Conservation (phyloP, 495 filamentous ascomycete species). For the Glarea lozoyensis region DNA sequence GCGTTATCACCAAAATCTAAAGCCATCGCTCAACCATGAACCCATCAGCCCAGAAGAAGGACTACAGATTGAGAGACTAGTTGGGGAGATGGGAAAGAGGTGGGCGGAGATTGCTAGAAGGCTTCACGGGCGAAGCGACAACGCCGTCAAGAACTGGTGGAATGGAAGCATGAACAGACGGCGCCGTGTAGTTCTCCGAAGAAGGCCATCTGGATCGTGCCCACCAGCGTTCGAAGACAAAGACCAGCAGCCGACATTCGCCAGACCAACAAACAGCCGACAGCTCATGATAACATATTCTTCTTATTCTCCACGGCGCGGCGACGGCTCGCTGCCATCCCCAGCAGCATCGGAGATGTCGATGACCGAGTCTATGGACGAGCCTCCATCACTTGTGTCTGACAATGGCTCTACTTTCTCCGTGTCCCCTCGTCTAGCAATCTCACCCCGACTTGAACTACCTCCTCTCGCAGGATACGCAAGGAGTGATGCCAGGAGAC, state of each 20-base stretch:
- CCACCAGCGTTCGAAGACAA: constrained; percentile 14
- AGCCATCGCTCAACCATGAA: constrained; percentile 80
- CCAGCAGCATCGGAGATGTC: constrained; percentile 56
- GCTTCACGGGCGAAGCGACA: constrained; percentile 86
- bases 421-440: constrained; percentile 36
- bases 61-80: constrained; percentile 68
- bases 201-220: constrained; percentile 24
- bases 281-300: constrained; percentile 29
- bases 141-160: constrained; percentile 99
- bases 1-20: constrained; percentile 91
- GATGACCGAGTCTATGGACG: constrained; percentile 49
- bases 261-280: constrained; percentile 10
- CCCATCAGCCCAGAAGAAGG: constrained; percentile 92
- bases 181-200: constrained; percentile 38
- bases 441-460: constrained; percentile 22
- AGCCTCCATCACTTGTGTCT: constrained; percentile 61
- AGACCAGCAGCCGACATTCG: constrained; percentile 13
- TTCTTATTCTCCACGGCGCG: constrained; percentile 30
- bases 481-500: constrained; percentile 10
- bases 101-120: constrained; percentile 93
- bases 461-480: constrained; percentile 12
- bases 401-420: constrained; percentile 60
- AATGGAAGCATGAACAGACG: constrained; percentile 88
- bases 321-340: constrained; percentile 59
- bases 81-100: constrained; percentile 73